Evolutionary conservation across 2,329 filamentous ascomycete genomes (phyloP).

Genomic region (Aspergillus oerlinghausenensis): DNA sequence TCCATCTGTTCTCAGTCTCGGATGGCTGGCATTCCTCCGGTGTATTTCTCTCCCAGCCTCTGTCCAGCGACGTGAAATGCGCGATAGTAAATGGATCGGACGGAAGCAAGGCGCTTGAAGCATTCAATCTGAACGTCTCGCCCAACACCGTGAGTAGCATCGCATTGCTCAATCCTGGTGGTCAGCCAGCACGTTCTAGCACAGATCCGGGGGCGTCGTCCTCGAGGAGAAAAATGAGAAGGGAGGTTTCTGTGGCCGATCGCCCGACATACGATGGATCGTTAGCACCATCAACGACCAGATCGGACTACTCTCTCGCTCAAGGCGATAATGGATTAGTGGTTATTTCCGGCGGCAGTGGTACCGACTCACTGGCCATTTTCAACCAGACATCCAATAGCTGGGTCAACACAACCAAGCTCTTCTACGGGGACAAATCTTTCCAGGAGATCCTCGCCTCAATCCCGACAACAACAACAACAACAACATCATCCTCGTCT

Average conservation of each 20-base stretch:
- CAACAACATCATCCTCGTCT: slow-evolving; percentile 16
- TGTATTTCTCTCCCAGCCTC: slow-evolving; percentile 56
- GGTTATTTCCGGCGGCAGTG: slow-evolving; percentile 72
- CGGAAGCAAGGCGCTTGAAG: slow-evolving; percentile 71
- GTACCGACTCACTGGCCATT: slow-evolving; percentile 63
- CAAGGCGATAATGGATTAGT: slow-evolving; percentile 61
- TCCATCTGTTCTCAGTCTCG: slow-evolving; percentile 66
- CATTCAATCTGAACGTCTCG: slow-evolving; percentile 68
- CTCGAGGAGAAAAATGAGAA: slow-evolving; percentile 37
- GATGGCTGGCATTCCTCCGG: slow-evolving; percentile 65
- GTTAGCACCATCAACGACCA: slow-evolving; percentile 60
- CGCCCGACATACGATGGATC: slow-evolving; percentile 79
- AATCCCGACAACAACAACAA: slow-evolving; percentile 24
- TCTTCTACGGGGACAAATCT: slow-evolving; percentile 52
- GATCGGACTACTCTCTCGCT: slow-evolving; percentile 69
- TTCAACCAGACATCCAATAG: slow-evolving; percentile 72
- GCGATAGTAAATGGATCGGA: slow-evolving; percentile 68
- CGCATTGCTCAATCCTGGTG: slow-evolving; percentile 60
- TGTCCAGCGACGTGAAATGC: slow-evolving; percentile 58
- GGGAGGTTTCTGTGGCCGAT: slow-evolving; percentile 54
- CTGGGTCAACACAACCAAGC: slow-evolving; percentile 68
- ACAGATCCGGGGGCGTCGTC: slow-evolving; percentile 43
- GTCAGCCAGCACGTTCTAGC: slow-evolving; percentile 46
- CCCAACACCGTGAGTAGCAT: slow-evolving; percentile 72
- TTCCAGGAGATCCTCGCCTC: slow-evolving; percentile 32